These are phyloP conservation scores for Pichia phayaonensis DNA, from an alignment of 805 yeast genomes.

Conservation along the genomic window DNA sequence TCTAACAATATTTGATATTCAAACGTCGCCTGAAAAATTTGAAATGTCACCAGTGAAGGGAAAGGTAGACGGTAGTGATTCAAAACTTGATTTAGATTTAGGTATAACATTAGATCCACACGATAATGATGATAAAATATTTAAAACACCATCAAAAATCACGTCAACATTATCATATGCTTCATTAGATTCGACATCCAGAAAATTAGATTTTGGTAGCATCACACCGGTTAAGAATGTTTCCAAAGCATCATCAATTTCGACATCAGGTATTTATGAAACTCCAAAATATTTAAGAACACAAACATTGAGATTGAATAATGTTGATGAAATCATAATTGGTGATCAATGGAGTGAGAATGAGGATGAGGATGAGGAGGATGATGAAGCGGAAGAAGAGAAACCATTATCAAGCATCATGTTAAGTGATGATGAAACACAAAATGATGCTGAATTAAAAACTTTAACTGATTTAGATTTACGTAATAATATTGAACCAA, in stretches of 20 bases:
- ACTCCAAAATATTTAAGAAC: constrained; percentile 20
- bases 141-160: constrained; percentile 26
- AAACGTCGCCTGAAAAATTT: constrained; percentile 14
- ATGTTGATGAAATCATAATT: constrained; percentile 2
- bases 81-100: background rate
- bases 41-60: constrained; percentile 1
- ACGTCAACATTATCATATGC: background rate
- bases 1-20: constrained; percentile 60
- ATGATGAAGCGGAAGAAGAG: background rate
- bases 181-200: constrained; percentile 2
- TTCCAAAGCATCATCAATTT: background rate
- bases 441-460: background rate
- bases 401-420: background rate
- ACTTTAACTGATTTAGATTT: background rate
- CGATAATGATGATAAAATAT: constrained; percentile 8
- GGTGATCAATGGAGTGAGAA: constrained; percentile 7
- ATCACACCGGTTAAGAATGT: constrained; percentile 11
- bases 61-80: background rate
- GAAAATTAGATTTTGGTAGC: background rate
- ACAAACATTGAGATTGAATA: constrained; percentile 5
- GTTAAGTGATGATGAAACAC: background rate
- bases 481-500: constrained; percentile 5
- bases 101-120: background rate
- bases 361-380: background rate
- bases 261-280: constrained; percentile 9